Evolutionary conservation across 192 early-diverging fungal genomes (phyloP).

Genomic region (Linnemannia hyalina): DNA sequence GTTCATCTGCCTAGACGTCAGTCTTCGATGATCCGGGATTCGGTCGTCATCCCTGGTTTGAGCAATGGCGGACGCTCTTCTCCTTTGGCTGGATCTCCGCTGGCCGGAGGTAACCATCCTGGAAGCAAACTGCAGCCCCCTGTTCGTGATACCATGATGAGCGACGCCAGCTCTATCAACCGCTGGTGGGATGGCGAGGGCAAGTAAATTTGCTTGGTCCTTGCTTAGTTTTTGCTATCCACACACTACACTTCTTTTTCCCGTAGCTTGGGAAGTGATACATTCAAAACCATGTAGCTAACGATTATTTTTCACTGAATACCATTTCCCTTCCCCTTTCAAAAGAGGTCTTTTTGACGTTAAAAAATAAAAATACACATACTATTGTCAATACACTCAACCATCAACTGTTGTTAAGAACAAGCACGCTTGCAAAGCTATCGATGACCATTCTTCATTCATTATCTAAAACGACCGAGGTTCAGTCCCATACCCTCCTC

Average conservation of each 20-base stretch:
- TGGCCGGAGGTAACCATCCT: constrained; percentile 41
- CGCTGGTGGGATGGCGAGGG: constrained; percentile 55
- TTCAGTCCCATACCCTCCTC: not conserved
- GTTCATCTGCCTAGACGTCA: constrained; percentile 45
- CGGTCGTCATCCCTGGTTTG: constrained; percentile 17
- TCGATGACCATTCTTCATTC: not conserved
- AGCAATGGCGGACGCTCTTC: not conserved
- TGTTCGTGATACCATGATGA: constrained; percentile 54
- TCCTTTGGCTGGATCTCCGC: constrained; percentile 39
- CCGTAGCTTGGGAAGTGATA: not conserved
- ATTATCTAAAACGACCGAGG: not conserved
- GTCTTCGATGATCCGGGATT: constrained; percentile 53
- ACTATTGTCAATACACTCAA: no score
- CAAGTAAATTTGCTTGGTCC: constrained; percentile 3
- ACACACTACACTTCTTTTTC: not conserved
- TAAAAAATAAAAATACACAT: no score
- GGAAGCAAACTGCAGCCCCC: constrained; percentile 14
- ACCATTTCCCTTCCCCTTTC: no score
- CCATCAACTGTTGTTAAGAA: no score
- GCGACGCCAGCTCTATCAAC: constrained; percentile 55
- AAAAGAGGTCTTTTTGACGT: no score
- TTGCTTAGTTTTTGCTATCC: not conserved
- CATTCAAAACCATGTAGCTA: no score
- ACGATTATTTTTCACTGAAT: no score
- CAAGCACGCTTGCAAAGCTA: not conserved